These are phyloP conservation scores for Aspergillus wentii DNA, from an alignment of 495 filamentous ascomycete genomes.

Conservation along the genomic window DNA sequence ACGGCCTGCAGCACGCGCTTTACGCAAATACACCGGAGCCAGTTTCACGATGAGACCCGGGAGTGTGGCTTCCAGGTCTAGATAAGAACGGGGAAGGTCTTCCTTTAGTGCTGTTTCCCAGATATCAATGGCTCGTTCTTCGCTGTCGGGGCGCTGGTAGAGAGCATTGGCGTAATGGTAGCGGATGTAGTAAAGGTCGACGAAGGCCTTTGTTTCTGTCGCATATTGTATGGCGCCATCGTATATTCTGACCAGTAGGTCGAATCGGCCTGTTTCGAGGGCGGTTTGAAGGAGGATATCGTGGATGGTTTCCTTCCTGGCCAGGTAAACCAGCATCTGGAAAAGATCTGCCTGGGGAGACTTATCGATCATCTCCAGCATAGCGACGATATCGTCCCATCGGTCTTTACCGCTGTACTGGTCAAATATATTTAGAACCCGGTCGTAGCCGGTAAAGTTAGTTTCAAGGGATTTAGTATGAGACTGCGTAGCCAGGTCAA, in stretches of 20 bases:
- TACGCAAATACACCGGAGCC: slow-evolving; percentile 13
- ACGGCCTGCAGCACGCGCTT: slow-evolving; percentile 5
- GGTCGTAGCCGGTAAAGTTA: slow-evolving; percentile 7
- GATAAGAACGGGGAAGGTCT: slow-evolving; percentile 10
- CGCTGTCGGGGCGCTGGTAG: slow-evolving; percentile 8
- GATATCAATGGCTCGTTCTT: slow-evolving; percentile 12
- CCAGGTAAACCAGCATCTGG: slow-evolving; percentile 15
- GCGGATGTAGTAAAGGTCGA: slow-evolving; percentile 12
- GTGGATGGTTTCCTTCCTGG: slow-evolving; percentile 24
- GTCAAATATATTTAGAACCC: slow-evolving; percentile 17
- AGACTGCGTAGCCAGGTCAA: slow-evolving; percentile 14
- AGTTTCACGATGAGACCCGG: slow-evolving; percentile 13
- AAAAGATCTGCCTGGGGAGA: slow-evolving; percentile 12
- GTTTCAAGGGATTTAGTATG: slow-evolving; percentile 7
- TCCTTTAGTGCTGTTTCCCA: slow-evolving; percentile 16
- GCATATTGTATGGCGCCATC: slow-evolving; percentile 24
- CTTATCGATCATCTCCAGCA: slow-evolving; percentile 23
- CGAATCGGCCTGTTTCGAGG: slow-evolving; percentile 16
- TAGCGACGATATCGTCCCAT: slow-evolving; percentile 23
- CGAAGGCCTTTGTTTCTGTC: slow-evolving; percentile 5
- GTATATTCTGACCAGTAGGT: slow-evolving; percentile 24
- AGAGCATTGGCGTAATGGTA: slow-evolving; percentile 17
- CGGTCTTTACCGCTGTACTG: slow-evolving; percentile 17
- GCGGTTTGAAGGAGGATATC: slow-evolving; percentile 21
- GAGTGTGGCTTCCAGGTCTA: slow-evolving; percentile 11